phyloP scores from a whole-genome alignment of 2,329 filamentous ascomycete genomes.

The Xylaria sp. region DNA sequence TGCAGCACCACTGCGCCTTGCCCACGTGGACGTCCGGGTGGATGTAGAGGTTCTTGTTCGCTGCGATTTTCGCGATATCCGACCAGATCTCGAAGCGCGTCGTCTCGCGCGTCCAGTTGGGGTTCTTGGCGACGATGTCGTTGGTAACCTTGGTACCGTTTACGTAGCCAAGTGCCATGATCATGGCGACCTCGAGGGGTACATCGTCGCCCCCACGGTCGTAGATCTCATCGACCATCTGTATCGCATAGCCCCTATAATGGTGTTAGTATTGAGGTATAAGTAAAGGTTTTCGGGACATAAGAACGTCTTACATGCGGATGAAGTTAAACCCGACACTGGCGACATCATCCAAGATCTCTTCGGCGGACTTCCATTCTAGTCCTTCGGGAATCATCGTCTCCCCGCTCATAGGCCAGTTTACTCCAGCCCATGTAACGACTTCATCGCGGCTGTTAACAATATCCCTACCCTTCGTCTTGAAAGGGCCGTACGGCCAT shows the following conservation, averaged over 20 bases:
- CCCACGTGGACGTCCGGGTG: conserved; percentile 46
- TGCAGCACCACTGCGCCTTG: conserved; percentile 50
- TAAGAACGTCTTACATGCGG: conserved; percentile 42
- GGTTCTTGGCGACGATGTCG: conserved; percentile 53
- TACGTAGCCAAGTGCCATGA: conserved; percentile 45
- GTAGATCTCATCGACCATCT: conserved; percentile 56
- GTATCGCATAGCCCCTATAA: conserved; percentile 52
- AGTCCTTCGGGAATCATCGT: conserved; percentile 60
- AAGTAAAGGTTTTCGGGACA: neutral
- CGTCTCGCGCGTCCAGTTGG: conserved; percentile 49
- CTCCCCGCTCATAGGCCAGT: conserved; percentile 46
- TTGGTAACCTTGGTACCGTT: conserved; percentile 52
- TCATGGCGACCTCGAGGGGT: conserved; percentile 42
- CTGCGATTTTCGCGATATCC: conserved; percentile 40
- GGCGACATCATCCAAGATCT: conserved; percentile 52
- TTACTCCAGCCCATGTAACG: conserved; percentile 42
- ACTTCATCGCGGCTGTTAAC: conserved; percentile 41
- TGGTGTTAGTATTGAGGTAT: conserved; percentile 6
- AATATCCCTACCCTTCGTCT: conserved; percentile 42
- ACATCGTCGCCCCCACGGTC: conserved; percentile 44
- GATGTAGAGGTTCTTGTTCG: conserved; percentile 41
- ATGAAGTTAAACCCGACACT: conserved; percentile 59
- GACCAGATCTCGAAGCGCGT: conserved; percentile 49
- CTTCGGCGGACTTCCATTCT: conserved; percentile 53
- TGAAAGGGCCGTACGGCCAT: conserved; percentile 46